Base-by-base conservation (phyloP, 1,284 basidiomycete genomes). In the Fomitopsis pinicola region DNA sequence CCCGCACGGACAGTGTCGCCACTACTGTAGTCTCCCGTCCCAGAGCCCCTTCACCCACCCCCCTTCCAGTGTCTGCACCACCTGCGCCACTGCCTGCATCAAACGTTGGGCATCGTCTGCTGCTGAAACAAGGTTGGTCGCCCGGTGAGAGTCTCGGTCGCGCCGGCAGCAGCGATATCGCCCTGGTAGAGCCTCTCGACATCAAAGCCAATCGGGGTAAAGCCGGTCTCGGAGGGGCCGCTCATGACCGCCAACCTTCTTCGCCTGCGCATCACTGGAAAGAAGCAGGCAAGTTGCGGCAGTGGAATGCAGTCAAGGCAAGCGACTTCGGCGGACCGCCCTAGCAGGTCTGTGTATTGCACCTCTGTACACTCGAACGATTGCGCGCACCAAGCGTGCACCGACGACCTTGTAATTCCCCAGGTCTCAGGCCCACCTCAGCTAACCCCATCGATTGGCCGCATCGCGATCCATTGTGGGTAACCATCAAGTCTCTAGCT, bases 51-150 rank as follows among this genome's bases (percentile, higher is more conserved):
- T 55, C 64, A 30, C 64, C 68, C 1, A 58, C 63, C 19, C 55
- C 64, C 15, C 59, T 66, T 8, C 62, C 67, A 46, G 59, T 63
- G 3, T 80, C 82, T 45, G 69, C 76, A 42, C 75, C 80, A 15
- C 72, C 82, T 22, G 67, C 69, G 5, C 81, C 83, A 2, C 69
- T 90, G 36, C 70, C 82, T 4, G 69, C 78, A 3, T 76, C 78
- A n/a, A 91, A 89, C 67, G 75, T 91, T 56, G 89, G 89, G 1
- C 84, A 88, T 67, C 80, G 76, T 44, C 75, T 92, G 48, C 77
- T 91, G 3, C 75, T 84, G 72, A 87, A 86, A 70, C 88, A 90
- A 72, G 89, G 89, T 1, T 92, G 90, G 89, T 73, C 77, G 30
- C 89, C 88, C 17, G 90, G 89, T 7, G 82, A 78, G 28, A 75